Percentiles rank a stretch among this genome's conserved stretches.
These are phyloP conservation scores for Colletotrichum chrysophilum DNA, from an alignment of 2,329 filamentous ascomycete species.

Conservation along the genomic window DNA sequence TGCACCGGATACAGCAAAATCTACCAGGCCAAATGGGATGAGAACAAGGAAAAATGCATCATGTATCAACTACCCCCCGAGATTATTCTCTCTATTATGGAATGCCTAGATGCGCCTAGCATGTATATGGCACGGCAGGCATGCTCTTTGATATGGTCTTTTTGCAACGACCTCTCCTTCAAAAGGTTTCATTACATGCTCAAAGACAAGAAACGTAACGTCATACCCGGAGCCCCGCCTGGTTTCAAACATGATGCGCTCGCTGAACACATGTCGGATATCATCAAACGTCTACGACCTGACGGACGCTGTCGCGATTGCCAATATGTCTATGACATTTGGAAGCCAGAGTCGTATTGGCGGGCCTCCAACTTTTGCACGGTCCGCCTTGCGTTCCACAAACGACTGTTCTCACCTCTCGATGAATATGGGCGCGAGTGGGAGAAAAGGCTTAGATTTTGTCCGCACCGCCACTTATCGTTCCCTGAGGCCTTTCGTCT, in stretches of 20 bases:
- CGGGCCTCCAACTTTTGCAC: too few relatives aligned
- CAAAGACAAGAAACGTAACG: not conserved
- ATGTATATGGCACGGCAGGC: not conserved
- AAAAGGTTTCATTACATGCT: not conserved
- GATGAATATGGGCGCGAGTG: too few relatives aligned
- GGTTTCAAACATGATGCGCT: accelerated
- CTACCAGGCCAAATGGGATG: not conserved
- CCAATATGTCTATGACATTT: too few relatives aligned
- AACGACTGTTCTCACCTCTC: too few relatives aligned
- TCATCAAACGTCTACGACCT: not conserved
- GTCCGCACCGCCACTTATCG: too few relatives aligned
- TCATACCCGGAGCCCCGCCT: not conserved
- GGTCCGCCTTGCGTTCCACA: too few relatives aligned
- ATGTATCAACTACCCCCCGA: not conserved
- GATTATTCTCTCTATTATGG: not conserved
- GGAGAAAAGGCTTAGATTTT: too few relatives aligned
- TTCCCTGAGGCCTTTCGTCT: not conserved
- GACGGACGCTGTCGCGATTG: not conserved
- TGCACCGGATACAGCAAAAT: not conserved
- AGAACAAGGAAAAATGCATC: not conserved
- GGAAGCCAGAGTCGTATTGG: too few relatives aligned
- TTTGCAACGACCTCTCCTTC: not conserved
- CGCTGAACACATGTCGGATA: not conserved
- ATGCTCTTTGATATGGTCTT: not conserved
- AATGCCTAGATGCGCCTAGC: not conserved